Evolutionary conservation across 805 yeast species (phyloP).

Genomic region (Dipodascus geniculatus): DNA sequence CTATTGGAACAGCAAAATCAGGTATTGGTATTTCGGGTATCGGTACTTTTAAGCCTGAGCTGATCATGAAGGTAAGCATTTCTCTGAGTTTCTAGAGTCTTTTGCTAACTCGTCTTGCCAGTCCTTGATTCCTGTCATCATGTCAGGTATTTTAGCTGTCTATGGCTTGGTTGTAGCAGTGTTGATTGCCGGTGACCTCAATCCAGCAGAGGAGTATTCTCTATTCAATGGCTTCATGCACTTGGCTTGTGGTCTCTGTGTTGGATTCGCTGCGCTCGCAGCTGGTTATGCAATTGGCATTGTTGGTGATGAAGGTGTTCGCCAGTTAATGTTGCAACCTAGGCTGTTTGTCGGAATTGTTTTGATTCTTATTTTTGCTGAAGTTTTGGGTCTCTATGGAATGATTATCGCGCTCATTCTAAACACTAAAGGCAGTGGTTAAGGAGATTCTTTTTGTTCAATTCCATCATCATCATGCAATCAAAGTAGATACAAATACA

Average conservation of each 20-base stretch:
- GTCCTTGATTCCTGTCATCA: constrained; percentile 81
- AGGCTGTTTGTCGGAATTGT: constrained; percentile 83
- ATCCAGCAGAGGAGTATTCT: constrained; percentile 70
- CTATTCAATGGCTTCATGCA: constrained; percentile 97
- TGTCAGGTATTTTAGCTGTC: constrained; percentile 95
- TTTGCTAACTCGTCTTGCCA: constrained; percentile 28
- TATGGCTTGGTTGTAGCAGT: constrained; percentile 96
- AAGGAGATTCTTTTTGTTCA: constrained; percentile 6
- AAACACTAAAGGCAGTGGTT: constrained; percentile 77
- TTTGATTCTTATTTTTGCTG: constrained; percentile 80
- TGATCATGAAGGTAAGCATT: constrained; percentile 60
- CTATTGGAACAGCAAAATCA: constrained; percentile 95
- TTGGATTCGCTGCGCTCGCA: constrained; percentile 92
- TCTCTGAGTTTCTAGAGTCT: too few relatives aligned
- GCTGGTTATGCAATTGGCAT: constrained; percentile 95
- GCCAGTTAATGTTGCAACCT: constrained; percentile 81
- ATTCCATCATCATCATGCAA: neutral
- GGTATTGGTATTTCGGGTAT: constrained; percentile 98
- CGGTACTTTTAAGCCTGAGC: constrained; percentile 93
- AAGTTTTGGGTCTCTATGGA: constrained; percentile 83
- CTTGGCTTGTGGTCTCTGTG: constrained; percentile 88
- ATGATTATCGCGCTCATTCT: constrained; percentile 90
- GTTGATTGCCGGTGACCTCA: constrained; percentile 71
- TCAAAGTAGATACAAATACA: neutral
- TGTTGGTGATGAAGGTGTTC: constrained; percentile 88